Evolutionary conservation across 768 basidiomycete genomes (phyloP).

Genomic region (Sporobolomyces roseus): DNA sequence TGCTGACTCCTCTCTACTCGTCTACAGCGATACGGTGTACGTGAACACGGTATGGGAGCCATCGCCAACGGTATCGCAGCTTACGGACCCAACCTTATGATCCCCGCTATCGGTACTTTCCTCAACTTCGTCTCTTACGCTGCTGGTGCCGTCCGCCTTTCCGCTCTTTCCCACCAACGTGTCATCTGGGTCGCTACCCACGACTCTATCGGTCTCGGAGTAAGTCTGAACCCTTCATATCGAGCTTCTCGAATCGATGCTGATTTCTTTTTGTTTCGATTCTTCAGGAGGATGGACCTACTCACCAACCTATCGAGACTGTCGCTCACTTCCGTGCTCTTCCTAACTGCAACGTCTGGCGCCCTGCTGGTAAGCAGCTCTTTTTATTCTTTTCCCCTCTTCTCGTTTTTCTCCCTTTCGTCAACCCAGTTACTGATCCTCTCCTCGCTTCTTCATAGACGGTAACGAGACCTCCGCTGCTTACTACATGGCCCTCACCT

Average conservation of each 20-base stretch:
- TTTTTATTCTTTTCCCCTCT: neutral
- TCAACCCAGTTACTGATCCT: neutral
- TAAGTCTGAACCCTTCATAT: too few species aligned
- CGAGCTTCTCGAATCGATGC: too few species aligned
- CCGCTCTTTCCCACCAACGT: slow-evolving; percentile 80
- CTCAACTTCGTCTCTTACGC: slow-evolving; percentile 53
- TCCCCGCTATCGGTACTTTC: slow-evolving; percentile 87
- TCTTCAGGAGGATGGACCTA: slow-evolving; percentile 86
- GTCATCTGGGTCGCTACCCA: slow-evolving; percentile 97
- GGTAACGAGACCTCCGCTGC: slow-evolving; percentile 96
- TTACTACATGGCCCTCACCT: slow-evolving; percentile 72
- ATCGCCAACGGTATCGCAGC: slow-evolving; percentile 80
- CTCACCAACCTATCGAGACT: slow-evolving; percentile 91
- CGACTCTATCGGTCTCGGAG: slow-evolving; percentile 57
- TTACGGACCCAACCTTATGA: slow-evolving; percentile 70
- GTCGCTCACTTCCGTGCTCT: slow-evolving; percentile 78
- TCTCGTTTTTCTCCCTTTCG: neutral
- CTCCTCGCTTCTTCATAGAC: slow-evolving; percentile 65
- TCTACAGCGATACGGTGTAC: slow-evolving; percentile 75
- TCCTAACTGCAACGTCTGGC: slow-evolving; percentile 79
- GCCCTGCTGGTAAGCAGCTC: slow-evolving; percentile 35
- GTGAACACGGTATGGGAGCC: slow-evolving; percentile 95
- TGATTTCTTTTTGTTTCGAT: slow-evolving; percentile 11
- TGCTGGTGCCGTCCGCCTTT: slow-evolving; percentile 88
- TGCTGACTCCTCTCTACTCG: too few species aligned